Evolutionary conservation across 176 grass and related monocot genomes (phyloP), one percentile per base, ranked within the genome.

Genomic region (Carex pumila): DNA sequence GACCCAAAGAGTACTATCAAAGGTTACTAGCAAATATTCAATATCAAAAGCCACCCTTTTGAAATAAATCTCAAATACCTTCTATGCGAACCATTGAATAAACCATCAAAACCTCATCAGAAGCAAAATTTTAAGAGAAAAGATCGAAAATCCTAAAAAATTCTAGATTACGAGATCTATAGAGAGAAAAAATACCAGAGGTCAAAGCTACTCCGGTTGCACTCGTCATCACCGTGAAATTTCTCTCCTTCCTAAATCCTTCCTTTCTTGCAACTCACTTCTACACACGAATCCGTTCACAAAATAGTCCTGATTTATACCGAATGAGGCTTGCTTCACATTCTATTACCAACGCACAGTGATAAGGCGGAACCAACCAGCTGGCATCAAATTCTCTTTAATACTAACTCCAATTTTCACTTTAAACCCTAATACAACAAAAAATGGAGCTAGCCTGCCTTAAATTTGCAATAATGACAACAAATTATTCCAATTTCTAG

Each of bases 401-500:
- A 82, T 82, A 18, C 72, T 34, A 49, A 65, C 12, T 21, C 17
- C n/a, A 67, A 66, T 65, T 62, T 18, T 32, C 80, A 43, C 66
- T 82, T 82, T 65, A 82, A 82, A 82, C 60, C 61, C 60, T 36
- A 82, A 66, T 45, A 50, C 19, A 61, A 65, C 80, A 53, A 67
- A 82, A 67, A 65, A 30, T 45, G 29, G 9, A 25, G 72, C 19
- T 76, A 30, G 72, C 22, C 72, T 12, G 72, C 71, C 71, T 64
- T 82, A 49, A 82, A 62, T 65, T 82, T 82, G 60, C 37, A 49
- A 43, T 82, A 82, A 82, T 82, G 59, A 50, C 15, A 47, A 29
- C 36, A 39, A 61, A 49, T 67, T 39, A 64, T 66, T 30, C 41
- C 56, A 67, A 65, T 65, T 34, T 81, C 45, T 49, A 82, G 36